Base-by-base conservation (phyloP, 805 yeast genomes). In the Ogataea henricii region DNA sequence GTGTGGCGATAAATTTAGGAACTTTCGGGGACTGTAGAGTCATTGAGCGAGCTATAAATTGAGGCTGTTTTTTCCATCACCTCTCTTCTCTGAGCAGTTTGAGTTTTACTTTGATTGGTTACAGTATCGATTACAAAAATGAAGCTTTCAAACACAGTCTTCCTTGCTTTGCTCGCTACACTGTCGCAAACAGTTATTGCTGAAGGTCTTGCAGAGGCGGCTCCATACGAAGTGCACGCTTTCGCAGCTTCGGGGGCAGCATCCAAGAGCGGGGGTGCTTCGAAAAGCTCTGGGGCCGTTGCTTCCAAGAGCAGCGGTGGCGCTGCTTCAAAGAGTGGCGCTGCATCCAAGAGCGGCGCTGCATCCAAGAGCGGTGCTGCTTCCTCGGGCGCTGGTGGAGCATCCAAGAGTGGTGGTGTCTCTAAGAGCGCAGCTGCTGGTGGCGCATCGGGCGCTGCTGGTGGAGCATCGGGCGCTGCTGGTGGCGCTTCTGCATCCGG, bases 121-220 rank as follows among this genome's bases (percentile, higher is more conserved):
- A n/a, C n/a, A 37, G 3, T 10, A 4, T 21, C 10, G 14, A 16
- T 22, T 14, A 13, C 41, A 10, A 21, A 30, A 53, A 64, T 64
- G 68, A 56, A 59, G 57, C 53, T 57, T n/a, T 42, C 63, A 5
- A 34, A 42, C 6, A 25, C 54, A 5, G 38, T 47, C 20, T 36
- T 59, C 20, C 22, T 59, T 12, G 40, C 65, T n/a, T 33, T 63
- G 29, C 49, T 62, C 35, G 49, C 61, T 5, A 6, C 53, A n/a
- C 38, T 55, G 8, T 53, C 64, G 37, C 57, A 43, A 7, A 2
- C 44, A 34, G 35, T 54, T 23, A 53, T 52, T 7, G 41, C 59
- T 9, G 59, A 57, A 23, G 36, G 58, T 20, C 51, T 43, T 5
- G 55, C 39, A 16, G 53, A 48, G 17, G 57, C 43, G 21, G 49